phyloP scores from a whole-genome alignment of 2,329 filamentous ascomycete species.

The Talaromyces funiculosus region DNA sequence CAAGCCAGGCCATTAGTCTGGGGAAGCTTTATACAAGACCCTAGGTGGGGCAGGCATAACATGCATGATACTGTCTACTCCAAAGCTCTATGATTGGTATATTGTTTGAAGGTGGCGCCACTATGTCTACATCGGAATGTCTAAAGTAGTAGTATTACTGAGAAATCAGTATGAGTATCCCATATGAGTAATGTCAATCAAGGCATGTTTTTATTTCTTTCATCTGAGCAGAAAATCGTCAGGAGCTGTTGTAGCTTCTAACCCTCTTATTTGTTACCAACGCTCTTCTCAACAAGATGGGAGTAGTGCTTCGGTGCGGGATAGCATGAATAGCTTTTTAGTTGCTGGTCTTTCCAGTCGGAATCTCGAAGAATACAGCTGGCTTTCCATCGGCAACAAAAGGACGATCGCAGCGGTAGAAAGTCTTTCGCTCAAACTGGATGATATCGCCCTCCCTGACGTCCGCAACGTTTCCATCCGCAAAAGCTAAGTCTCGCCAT shows the following conservation, averaged over 20 bases:
- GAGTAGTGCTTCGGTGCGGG: neutral
- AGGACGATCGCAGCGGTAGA: constrained; percentile 73
- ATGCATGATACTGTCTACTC: neutral
- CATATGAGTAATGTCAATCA: neutral
- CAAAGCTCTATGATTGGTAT: neutral
- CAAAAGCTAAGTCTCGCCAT: constrained; percentile 66
- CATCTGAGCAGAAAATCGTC: neutral
- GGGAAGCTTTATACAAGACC: neutral
- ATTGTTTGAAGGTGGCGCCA: neutral
- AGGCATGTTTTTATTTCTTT: neutral
- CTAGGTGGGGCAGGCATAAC: neutral
- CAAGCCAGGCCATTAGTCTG: neutral
- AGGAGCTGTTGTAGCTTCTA: neutral
- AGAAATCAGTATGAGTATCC: too few species aligned
- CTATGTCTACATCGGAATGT: neutral
- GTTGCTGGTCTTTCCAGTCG: constrained; percentile 52
- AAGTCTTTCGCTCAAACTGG: constrained; percentile 90
- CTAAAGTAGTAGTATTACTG: neutral
- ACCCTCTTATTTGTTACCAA: neutral
- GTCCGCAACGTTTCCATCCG: constrained; percentile 71
- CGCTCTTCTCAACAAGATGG: neutral
- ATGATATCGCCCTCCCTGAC: constrained; percentile 87
- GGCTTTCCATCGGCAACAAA: constrained; percentile 51
- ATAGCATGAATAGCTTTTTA: neutral
- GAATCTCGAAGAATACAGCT: constrained; percentile 64